A percentile compares a stretch with the other conserved stretches of the same genome.
Evolutionary conservation across 371 early-diverging fungal species (phyloP).

Genomic region (Rhizomucor pusillus): DNA sequence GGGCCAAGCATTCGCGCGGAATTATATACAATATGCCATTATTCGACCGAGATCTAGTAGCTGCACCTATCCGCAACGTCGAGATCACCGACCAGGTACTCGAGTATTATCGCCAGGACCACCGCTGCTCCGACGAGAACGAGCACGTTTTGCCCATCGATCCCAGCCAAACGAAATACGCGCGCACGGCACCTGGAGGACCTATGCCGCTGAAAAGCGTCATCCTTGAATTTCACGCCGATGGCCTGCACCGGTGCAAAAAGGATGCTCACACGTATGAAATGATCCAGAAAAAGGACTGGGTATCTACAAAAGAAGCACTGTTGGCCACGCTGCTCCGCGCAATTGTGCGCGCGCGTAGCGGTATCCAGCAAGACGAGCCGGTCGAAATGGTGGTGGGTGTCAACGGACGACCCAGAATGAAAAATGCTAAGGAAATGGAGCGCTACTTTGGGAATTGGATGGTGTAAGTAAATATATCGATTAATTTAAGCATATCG

Average conservation of each 20-base stretch:
- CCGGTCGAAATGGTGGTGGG: slow-evolving; percentile 24
- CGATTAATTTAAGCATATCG: neutral
- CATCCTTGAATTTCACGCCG: slow-evolving; percentile 31
- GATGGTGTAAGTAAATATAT: slow-evolving; percentile 26
- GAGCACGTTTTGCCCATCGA: slow-evolving; percentile 9
- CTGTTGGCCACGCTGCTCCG: slow-evolving; percentile 35
- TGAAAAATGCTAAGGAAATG: slow-evolving; percentile 20
- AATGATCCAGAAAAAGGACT: slow-evolving; percentile 29
- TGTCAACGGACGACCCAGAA: slow-evolving; percentile 34
- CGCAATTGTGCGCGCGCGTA: slow-evolving; percentile 27
- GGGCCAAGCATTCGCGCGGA: slow-evolving; percentile 29
- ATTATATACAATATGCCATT: slow-evolving; percentile 10
- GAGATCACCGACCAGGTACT: slow-evolving; percentile 28
- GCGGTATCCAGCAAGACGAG: slow-evolving; percentile 10
- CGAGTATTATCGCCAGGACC: slow-evolving; percentile 34
- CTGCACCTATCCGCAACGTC: slow-evolving; percentile 15
- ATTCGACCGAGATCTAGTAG: slow-evolving; percentile 22
- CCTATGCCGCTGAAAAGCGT: slow-evolving; percentile 35
- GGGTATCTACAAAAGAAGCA: slow-evolving; percentile 37
- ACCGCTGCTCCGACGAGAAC: slow-evolving; percentile 9
- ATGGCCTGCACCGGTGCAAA: slow-evolving; percentile 30
- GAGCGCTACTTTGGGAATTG: slow-evolving; percentile 42
- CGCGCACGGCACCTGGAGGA: slow-evolving; percentile 26
- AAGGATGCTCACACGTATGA: slow-evolving; percentile 36
- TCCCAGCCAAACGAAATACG: slow-evolving; percentile 25